A percentile compares a stretch with the other conserved stretches of the same genome.
phyloP scores from a whole-genome alignment of 2,329 filamentous ascomycete genomes.

The Aspergillus sp. region DNA sequence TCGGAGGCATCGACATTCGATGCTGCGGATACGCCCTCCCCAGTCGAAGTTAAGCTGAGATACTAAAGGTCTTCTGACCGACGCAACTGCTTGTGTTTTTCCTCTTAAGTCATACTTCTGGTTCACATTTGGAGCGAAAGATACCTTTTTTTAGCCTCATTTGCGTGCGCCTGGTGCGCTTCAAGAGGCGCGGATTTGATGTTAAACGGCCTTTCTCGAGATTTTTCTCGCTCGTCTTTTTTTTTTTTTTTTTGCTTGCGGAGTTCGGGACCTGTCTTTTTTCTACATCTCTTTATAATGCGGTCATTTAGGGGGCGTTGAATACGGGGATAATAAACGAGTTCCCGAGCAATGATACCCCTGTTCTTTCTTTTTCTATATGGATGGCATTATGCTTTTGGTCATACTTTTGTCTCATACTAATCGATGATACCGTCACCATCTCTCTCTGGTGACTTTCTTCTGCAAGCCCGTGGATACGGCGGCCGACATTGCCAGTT shows the following conservation, averaged over 20 bases:
- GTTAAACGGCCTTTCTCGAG: slow-evolving; percentile 3
- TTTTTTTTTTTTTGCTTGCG: background rate
- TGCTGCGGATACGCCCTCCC: slow-evolving; percentile 22
- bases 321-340: slow-evolving; percentile 42
- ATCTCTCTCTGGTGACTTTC: slow-evolving; percentile 2
- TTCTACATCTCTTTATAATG: background rate
- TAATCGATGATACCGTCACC: slow-evolving; percentile 22
- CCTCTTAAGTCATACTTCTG: slow-evolving; percentile 10
- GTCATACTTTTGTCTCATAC: slow-evolving; percentile 21
- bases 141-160: background rate
- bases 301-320: slow-evolving; percentile 30
- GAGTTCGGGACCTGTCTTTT: slow-evolving; percentile 11
- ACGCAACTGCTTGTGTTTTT: slow-evolving; percentile 12
- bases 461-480: slow-evolving; percentile 12
- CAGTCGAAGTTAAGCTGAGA: slow-evolving; percentile 55
- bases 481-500: slow-evolving; percentile 12
- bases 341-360: slow-evolving; percentile 43
- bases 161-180: slow-evolving; percentile 22
- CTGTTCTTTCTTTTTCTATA: slow-evolving; percentile 25
- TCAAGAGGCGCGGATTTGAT: slow-evolving; percentile 9
- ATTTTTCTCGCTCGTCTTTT: slow-evolving; percentile 10
- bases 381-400: slow-evolving; percentile 18
- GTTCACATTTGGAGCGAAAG: slow-evolving; percentile 3
- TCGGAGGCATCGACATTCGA: slow-evolving; percentile 58
- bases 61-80: slow-evolving; percentile 36